Base-by-base conservation (phyloP, 331 rosid species). In the Pyracantha coccinea region DNA sequence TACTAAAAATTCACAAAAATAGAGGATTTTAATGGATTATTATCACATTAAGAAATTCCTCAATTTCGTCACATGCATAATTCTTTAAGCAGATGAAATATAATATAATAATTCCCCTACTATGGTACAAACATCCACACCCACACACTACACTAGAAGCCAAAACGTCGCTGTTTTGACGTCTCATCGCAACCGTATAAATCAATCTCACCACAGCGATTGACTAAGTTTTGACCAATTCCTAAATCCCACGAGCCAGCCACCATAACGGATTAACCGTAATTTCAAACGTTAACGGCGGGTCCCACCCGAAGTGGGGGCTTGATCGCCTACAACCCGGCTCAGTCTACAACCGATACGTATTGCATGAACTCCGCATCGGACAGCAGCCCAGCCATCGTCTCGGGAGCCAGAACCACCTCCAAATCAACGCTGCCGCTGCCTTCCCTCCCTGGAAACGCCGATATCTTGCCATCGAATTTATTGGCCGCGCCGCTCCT, bases 381-480 rank as follows among this genome's bases (percentile, higher is more conserved):
- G 77, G 71, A 53, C 81, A 79, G 89, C 0, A 93, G 82, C 5
- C 83, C 93, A 3, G 78, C 88, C 98, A 93, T 88, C 31, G 98
- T 89, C 38, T 79, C 85, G 3, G 97, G 96, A 2, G 92, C 83
- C 85, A 91, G 80, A 80, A 93, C 97, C 11, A 93, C 94, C 74
- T 93, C 98, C 9, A 93, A 72, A 81, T 93, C 98, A 7, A 93
- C 91, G 75, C 91, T 89, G 4, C 97, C 98, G 71, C 84, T 87
- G 7, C 91, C 98, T 28, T 89, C 93, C 63, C 91, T 76, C 0
- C 92, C 97, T 0, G 98, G 98, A 69, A 93, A 93, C 5, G 98
- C 98, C 1, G 98, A 93, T 72, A 93, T 91, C 86, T 93, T 93
- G 0, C 98, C 98, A 73, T 93, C 98, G 75, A 93, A 93, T 72